Base-by-base conservation (phyloP, 2,329 filamentous ascomycete species). In the Cercospora zeae-maydis region DNA sequence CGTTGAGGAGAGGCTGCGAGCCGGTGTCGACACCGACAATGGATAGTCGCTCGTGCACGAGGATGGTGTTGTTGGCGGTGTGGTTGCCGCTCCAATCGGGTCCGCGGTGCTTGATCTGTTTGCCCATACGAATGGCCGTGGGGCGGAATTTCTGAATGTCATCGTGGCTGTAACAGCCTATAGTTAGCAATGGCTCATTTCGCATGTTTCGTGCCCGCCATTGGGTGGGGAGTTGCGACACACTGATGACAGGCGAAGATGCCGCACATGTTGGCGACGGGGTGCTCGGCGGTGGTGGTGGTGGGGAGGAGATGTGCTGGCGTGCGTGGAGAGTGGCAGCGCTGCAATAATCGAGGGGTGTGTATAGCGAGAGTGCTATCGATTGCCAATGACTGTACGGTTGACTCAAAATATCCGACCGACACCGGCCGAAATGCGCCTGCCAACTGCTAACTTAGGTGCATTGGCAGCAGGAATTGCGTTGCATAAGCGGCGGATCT, bases 21-120 rank as follows among this genome's bases (percentile, higher is more conserved):
- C 95, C 95, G 74, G 91, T 93, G 78, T 98, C 93, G 77, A 98
- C 91, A 77, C 95, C 95, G 76, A 99, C 95, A 77, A 99, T 98
- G 78, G 91, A 95, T 78, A 99, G 83, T 81, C 95, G 91, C 80
- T 99, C 95, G 84, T 99, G 95, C 75, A 93, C 95, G 72, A 99
- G 87, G 77, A 99, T 96, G 71, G 95, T 99, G 80, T 92, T 88
- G 82, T 96, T 93, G 74, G 85, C 88, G 73, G 90, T 89, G 75
- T 93, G 85, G 82, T 89, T 98, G 78, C 95, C 95, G 76, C 92
- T 71, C 95, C 95, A 99, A 83, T 99, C 95, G 74, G 95, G 95
- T 72, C 95, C 95, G 79, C 95, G 89, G 81, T 99, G 95, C 73
- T 96, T 92, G 76, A 97, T 86, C 92, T 91, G 89, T 85, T 97